Evolutionary conservation across 2,329 filamentous ascomycete species (phyloP).

Genomic region (Ceratocystis albifundus): DNA sequence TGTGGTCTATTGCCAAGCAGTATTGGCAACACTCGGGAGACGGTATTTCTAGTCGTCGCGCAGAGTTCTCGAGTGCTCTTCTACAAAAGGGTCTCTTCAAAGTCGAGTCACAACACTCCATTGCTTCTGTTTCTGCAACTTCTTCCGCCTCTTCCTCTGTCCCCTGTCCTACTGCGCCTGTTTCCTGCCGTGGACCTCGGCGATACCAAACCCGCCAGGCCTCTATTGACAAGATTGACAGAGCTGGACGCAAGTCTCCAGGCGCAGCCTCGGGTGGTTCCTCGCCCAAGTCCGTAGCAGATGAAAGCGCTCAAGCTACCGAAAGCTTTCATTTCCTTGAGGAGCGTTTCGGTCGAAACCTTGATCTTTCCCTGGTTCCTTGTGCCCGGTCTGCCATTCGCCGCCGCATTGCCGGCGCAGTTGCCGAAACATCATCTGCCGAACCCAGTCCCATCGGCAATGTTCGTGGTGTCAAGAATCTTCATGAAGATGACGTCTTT

Average conservation of each 20-base stretch:
- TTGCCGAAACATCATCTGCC: slow-evolving; percentile 47
- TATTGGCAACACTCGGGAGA: slow-evolving; percentile 98
- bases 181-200: slow-evolving; percentile 36
- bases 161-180: slow-evolving; percentile 22
- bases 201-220: slow-evolving; percentile 23
- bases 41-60: slow-evolving; percentile 78
- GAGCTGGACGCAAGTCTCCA: slow-evolving; percentile 14
- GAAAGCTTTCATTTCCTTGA: slow-evolving; percentile 79
- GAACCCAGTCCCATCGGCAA: slow-evolving; percentile 29
- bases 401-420: slow-evolving; percentile 74
- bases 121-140: background rate
- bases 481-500: slow-evolving; percentile 79
- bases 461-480: slow-evolving; percentile 47
- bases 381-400: slow-evolving; percentile 78
- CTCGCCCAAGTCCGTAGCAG: slow-evolving; percentile 24
- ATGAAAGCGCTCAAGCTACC: slow-evolving; percentile 29
- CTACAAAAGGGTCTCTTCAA: slow-evolving; percentile 54
- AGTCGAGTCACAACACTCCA: slow-evolving; percentile 16
- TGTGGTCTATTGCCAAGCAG: slow-evolving; percentile 67
- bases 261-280: slow-evolving; percentile 15
- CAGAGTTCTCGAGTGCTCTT: slow-evolving; percentile 74
- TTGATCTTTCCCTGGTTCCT: slow-evolving; percentile 65
- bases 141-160: slow-evolving; percentile 27
- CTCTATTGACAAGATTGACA: slow-evolving; percentile 18
- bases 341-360: slow-evolving; percentile 84